Base-by-base conservation (phyloP, 2,329 filamentous ascomycete genomes). In the Macrophomina pseudophaseolina region DNA sequence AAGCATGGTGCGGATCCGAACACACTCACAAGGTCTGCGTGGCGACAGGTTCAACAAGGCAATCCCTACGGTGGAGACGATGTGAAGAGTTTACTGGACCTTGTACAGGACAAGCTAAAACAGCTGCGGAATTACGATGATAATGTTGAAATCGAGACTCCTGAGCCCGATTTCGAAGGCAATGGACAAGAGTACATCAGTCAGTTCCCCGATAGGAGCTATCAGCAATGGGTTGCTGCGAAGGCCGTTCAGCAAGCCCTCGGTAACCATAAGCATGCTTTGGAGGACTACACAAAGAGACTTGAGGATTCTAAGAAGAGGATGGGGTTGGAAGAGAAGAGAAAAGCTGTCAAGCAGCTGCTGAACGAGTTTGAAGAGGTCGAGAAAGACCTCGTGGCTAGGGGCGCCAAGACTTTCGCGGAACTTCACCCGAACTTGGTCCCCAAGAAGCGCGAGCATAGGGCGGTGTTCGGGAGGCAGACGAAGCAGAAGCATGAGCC, bases 1-100 rank as follows among this genome's bases (percentile, higher is more conserved):
- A 79, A 86, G 16, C 80, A 80, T 16, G 91, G 91, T 1, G 90
- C 85, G 3, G 85, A 94, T 75, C 83, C 88, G 0, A 91, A 91
- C 69, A 82, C 83, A 0, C 71, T 92, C 46, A 85, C 85, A 0
- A 74, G 72, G 7, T 42, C 69, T 1, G 78, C 78, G 2, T 76
- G 80, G 69, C 65, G 62, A 8, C 56, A 69, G 1, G 33, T 76
- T 3, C 46, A 0, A 71, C 85, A 33, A 62, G 72, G 2, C 70
- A 32, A 33, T 11, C 7, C 28, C 12, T 58, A 60, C 30, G 40
- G 16, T 2, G 9, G 81, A 64, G 72, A 74, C 4, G 75, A 74
- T 28, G 85, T 82, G 5, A 69, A 82, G 52, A 83, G 85, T 0
- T 76, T 90, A 0, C 75, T 95, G 23, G 91, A 93, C 68, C 70